These are phyloP conservation scores for Naganishia friedmannii DNA, from an alignment of 768 basidiomycete genomes.

Conservation along the genomic window DNA sequence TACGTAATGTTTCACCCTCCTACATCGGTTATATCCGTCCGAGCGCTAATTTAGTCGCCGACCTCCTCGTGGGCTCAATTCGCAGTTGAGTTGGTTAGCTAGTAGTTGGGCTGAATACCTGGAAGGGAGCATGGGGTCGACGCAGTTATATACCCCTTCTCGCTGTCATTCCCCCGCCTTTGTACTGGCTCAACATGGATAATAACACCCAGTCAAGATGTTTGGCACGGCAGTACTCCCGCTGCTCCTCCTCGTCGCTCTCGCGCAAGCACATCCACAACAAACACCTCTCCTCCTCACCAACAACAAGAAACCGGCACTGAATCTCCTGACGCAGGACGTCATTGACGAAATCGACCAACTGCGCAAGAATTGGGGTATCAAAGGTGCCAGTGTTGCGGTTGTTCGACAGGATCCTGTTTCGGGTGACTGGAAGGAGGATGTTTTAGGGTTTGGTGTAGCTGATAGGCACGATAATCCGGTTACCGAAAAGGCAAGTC, in stretches of 20 bases:
- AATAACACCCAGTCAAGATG: neutral
- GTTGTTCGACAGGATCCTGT: conserved; percentile 2
- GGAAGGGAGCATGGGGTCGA: too few relatives aligned
- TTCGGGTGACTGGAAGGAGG: conserved; percentile 3
- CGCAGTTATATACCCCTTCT: too few relatives aligned
- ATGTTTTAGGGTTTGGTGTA: conserved; percentile 16
- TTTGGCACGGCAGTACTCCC: neutral
- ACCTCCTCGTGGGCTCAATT: neutral
- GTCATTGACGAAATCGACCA: neutral
- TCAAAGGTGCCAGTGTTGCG: conserved; percentile 8
- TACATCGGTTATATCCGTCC: neutral
- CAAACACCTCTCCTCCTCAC: neutral
- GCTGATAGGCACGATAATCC: conserved; percentile 1
- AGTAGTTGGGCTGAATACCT: neutral
- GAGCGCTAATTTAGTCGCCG: too few relatives aligned
- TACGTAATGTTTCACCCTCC: neutral
- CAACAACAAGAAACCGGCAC: neutral
- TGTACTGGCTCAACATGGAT: too few relatives aligned
- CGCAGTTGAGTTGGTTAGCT: too few relatives aligned
- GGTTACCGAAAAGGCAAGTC: conserved; percentile 25
- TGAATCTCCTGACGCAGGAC: neutral
- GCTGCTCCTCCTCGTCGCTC: neutral
- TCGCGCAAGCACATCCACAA: neutral
- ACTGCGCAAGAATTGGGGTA: neutral
- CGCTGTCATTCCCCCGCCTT: neutral